Base-by-base conservation (phyloP, 2,329 filamentous ascomycete genomes). In the Coniella lustricola region DNA sequence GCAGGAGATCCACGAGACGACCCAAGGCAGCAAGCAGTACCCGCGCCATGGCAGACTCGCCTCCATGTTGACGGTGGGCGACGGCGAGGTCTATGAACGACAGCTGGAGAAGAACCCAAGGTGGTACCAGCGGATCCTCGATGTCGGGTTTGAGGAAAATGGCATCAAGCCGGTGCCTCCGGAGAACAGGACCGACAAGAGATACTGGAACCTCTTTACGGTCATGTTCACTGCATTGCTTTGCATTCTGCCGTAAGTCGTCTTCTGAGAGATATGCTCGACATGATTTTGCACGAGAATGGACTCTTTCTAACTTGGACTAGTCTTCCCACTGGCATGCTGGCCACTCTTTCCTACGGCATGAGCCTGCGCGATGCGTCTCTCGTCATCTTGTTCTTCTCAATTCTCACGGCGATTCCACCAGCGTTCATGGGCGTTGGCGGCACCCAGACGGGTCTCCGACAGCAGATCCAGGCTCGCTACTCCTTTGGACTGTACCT, bases 381-480 rank as follows among this genome's bases (percentile, higher is more conserved):
- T 1, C 64, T 82, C 21, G 67, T 79, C 34, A 81, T 82, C 46
- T 55, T 82, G 17, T 81, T 82, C 65, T 82, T 82, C 60, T 70
- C 68, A 12, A 56, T 79, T 18, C 53, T 79, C 14, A 76, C 72
- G n/a, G 72, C 69, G 8, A 60, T 76, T 4, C 74, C 76, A 0
- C 73, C 77, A 2, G 77, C 77, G 0, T 78, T 75, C 54, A 67
- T 82, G 56, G 73, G 73, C 3, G 73, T 76, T 1, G 70, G 73
- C 10, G 77, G 77, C 1, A 73, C 75, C 14, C 68, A 71, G 49
- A 82, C 77, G 2, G 79, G 77, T 13, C 68, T 82, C 66, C 68
- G 79, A 16, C 77, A 82, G 59, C 72, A 81, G 58, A 71, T 82
- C 5, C 76, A 80, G 55, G 76, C 79, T n/a, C 69, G 79, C 25